A percentile compares a stretch with the other conserved stretches of the same genome.
phyloP scores from a whole-genome alignment of 768 basidiomycete species.

The Naematelia encephala region DNA sequence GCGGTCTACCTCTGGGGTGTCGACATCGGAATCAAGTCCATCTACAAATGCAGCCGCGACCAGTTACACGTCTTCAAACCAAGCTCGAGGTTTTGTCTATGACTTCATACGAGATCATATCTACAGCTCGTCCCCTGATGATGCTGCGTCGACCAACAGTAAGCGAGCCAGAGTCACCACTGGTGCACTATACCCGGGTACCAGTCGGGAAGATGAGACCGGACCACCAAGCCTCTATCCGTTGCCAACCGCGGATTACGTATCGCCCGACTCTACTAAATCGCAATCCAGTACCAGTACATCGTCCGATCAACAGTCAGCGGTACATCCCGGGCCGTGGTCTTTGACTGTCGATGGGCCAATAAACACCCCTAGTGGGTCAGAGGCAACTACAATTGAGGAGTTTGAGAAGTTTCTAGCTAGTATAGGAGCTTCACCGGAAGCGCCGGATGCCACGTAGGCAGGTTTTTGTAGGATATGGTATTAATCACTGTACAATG shows the following conservation, averaged over 20 bases:
- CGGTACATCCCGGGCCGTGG: not conserved
- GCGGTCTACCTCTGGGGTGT: not conserved
- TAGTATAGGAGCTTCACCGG: not conserved
- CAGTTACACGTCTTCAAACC: not conserved
- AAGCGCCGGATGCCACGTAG: not conserved
- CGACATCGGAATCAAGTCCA: not conserved
- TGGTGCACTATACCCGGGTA: not conserved
- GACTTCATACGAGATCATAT: not conserved
- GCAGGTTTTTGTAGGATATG: not conserved
- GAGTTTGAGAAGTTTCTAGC: not conserved
- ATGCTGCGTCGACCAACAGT: not conserved
- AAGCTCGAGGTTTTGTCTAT: not conserved
- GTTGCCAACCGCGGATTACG: not conserved
- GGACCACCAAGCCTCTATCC: not conserved
- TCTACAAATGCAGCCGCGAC: not conserved
- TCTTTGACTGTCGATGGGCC: not conserved
- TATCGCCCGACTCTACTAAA: not conserved
- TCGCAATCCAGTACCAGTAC: not conserved
- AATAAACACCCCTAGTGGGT: not conserved
- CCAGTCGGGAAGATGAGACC: not conserved
- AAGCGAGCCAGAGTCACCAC: not conserved
- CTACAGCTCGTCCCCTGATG: not conserved
- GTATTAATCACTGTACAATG: no score
- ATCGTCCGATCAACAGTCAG: not conserved
- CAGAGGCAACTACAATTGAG: not conserved